Percentiles rank a stretch among this genome's conserved stretches.
These are phyloP conservation scores for Chlamydomonas asymmetrica DNA, from an alignment of 139 green algal genomes.

Conservation along the genomic window DNA sequence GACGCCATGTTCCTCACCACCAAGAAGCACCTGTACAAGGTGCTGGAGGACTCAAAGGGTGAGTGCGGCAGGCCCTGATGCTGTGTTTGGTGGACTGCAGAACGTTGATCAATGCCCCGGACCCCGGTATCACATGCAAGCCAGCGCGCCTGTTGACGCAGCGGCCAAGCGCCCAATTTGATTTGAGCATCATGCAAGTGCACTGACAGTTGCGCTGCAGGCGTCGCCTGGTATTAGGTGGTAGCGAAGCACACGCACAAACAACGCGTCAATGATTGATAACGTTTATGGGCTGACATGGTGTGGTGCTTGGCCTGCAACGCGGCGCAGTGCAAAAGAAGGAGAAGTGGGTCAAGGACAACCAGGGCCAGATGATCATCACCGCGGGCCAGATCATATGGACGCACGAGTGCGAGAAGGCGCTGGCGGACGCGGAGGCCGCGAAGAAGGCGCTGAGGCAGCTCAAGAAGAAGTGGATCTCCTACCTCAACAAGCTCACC, in stretches of 20 bases:
- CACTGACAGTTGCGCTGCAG: no score
- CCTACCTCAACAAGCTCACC: constrained; percentile 87
- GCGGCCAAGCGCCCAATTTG: no score
- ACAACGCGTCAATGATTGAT: no score
- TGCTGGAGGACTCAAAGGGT: constrained; percentile 51
- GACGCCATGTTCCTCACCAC: constrained; percentile 83
- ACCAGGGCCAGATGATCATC: constrained; percentile 87
- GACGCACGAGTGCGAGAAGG: constrained; percentile 86
- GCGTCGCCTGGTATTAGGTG: no score
- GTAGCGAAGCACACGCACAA: no score
- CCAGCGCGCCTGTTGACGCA: no score
- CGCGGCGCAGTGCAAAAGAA: constrained; percentile 65
- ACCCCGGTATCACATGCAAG: no score
- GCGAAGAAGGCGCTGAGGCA: constrained; percentile 62
- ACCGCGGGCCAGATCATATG: constrained; percentile 86
- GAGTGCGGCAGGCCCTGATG: background rate
- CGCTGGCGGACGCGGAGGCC: constrained; percentile 66
- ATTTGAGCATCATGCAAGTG: no score
- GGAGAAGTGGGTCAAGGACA: constrained; percentile 89
- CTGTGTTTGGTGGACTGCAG: no score
- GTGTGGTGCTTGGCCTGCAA: no score
- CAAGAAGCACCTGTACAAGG: constrained; percentile 80
- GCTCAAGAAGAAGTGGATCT: constrained; percentile 85
- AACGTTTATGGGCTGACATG: no score
- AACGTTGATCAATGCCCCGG: no score